Percentiles rank a stretch among this genome's conserved stretches.
Evolutionary conservation across 306 rosid genomes (phyloP).

Genomic region (Prunus salicina): DNA sequence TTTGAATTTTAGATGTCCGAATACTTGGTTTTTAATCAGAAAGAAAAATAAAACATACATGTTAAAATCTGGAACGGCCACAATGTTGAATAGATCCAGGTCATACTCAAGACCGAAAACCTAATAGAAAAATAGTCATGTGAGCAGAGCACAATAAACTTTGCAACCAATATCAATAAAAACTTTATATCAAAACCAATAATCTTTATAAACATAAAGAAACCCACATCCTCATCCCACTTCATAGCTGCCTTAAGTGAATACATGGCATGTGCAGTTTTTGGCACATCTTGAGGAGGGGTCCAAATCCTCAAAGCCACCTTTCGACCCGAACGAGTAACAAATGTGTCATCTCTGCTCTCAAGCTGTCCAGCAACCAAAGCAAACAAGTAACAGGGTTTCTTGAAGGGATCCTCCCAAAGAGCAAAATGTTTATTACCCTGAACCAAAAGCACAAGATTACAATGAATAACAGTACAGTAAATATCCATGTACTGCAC

Average conservation of each 20-base stretch:
- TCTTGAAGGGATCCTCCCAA: conserved; percentile 99
- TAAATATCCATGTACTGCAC: conserved; percentile 13
- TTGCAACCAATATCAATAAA: conserved; percentile 23
- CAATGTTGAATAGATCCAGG: conserved; percentile 95
- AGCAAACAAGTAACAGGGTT: conserved; percentile 97
- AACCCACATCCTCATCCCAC: conserved; percentile 97
- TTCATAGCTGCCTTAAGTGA: conserved; percentile 94
- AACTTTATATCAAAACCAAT: conserved; percentile 17
- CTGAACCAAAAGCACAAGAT: conserved; percentile 45
- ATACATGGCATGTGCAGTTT: conserved; percentile 97
- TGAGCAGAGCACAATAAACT: conserved; percentile 14
- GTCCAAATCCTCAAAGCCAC: conserved; percentile 95
- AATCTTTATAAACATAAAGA: conserved; percentile 17
- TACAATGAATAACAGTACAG: conserved; percentile 16
- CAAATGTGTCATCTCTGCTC: conserved; percentile 81
- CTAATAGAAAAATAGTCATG: conserved; percentile 41
- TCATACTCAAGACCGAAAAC: conserved; percentile 98
- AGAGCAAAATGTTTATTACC: conserved; percentile 84
- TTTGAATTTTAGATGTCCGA: neutral
- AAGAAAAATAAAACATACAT: conserved; percentile 46
- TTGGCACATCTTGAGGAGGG: conserved; percentile 76
- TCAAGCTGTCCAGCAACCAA: conserved; percentile 92
- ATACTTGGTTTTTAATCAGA: neutral
- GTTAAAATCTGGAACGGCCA: conserved; percentile 99
- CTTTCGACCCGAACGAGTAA: conserved; percentile 71